Evolutionary conservation across 306 rosid genomes (phyloP).

Genomic region (Fragaria ananassa): DNA sequence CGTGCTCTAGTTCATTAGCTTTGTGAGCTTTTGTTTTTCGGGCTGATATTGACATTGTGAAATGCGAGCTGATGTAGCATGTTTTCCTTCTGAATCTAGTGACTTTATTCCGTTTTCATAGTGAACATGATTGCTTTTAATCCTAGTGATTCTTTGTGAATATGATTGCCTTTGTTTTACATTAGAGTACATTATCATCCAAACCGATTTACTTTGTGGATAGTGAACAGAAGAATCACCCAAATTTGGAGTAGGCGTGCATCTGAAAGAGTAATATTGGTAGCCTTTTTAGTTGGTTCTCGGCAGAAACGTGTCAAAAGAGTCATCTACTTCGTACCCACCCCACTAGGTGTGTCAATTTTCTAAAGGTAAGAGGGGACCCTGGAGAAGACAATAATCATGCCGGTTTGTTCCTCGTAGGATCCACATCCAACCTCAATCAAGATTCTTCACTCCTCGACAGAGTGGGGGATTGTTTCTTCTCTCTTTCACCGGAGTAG

Average conservation of each 20-base stretch:
- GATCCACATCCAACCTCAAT: constrained; percentile 5
- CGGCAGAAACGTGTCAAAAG: not conserved
- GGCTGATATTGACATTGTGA: constrained; percentile 9
- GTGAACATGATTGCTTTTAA: not conserved
- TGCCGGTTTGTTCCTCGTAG: not conserved
- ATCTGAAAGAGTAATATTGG: not conserved
- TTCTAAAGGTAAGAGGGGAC: not conserved
- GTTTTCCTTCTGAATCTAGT: constrained; percentile 1
- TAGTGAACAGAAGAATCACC: not conserved
- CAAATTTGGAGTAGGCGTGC: not conserved
- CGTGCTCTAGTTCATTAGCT: not conserved
- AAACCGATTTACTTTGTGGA: not conserved
- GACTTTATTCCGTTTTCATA: not conserved
- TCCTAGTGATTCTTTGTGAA: not conserved
- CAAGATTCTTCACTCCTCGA: not conserved
- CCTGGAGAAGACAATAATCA: not conserved
- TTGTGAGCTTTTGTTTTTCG: not conserved
- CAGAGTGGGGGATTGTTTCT: not conserved
- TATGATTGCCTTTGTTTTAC: not conserved
- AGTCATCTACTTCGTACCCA: not conserved
- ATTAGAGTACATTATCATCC: not conserved
- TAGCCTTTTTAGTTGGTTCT: not conserved
- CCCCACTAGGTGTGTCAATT: not conserved
- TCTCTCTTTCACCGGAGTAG: not conserved
- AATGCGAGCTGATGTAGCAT: not conserved